Evolutionary conservation across 768 basidiomycete genomes (phyloP), one percentile per base, ranked within the genome.

Genomic region (Udeniomyces megalosporus): DNA sequence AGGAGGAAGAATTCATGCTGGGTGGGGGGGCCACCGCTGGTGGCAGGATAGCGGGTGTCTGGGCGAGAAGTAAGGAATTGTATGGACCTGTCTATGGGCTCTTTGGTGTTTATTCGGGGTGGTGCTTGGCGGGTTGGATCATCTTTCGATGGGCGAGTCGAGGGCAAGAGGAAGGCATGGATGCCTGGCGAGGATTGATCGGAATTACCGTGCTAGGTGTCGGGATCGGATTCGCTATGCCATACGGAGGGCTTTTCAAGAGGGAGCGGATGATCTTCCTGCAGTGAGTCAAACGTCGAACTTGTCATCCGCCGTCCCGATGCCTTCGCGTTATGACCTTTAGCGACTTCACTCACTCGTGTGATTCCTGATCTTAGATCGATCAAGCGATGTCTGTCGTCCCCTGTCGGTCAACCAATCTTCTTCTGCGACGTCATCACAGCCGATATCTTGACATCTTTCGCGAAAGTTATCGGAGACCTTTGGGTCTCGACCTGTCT

Each of bases 391-490:
- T 95, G 89, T 70, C 68, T 90, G 26, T 79, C 83, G 55, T 80
- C 85, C n/a, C 75, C 81, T 0, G 69, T 77, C 45, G 76, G 78
- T 57, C 76, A 77, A 46, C 80, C 84, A 4, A 78, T 90, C 45
- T 82, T 84, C 71, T 99, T 99, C 74, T 82, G 83, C 31, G 95
- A 99, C 71, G 82, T 99, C 26, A 81, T 97, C 48, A 82, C 93
- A 62, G 92, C 93, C 63, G 95, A 97, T 78, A 82, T 97, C 65
- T 80, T 92, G 69, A 99, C 95, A 1, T 96, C 92, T 2, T 93
- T 88, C 70, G 92, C 95, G 38, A 96, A 95, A 76, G 90, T 99
- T 45, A 76, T 96, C 22, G 93, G 93, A 14, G 95, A 97, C 70
- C 75, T 91, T 46, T 96, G 88, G 88, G 76, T 96, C 48, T 89